phyloP scores from a whole-genome alignment of 2,329 filamentous ascomycete genomes.

The Rutstroemia sp. region DNA sequence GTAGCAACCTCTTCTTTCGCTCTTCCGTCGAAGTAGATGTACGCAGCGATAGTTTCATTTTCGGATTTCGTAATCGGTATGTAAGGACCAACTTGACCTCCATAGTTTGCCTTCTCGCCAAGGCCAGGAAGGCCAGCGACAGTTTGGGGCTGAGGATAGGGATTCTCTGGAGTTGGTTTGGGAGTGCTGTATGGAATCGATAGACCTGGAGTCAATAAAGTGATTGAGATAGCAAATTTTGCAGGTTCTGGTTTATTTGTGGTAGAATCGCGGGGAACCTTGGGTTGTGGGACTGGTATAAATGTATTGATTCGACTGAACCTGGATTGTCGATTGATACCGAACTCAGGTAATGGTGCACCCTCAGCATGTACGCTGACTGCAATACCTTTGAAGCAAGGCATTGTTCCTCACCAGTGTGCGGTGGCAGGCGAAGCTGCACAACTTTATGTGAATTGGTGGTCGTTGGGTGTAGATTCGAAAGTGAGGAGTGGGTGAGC shows the following conservation, averaged over 20 bases:
- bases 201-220: conserved; percentile 79
- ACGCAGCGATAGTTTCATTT: conserved; percentile 95
- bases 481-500: conserved; percentile 5
- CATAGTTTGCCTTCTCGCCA: conserved; percentile 44
- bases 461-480: not conserved
- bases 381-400: conserved; percentile 98
- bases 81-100: conserved; percentile 68
- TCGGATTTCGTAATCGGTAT: conserved; percentile 85
- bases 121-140: conserved; percentile 63
- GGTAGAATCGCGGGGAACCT: conserved; percentile 56
- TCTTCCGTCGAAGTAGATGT: conserved; percentile 97
- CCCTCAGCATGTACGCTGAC: conserved; percentile 86
- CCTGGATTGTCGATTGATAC: conserved; percentile 88
- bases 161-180: conserved; percentile 68
- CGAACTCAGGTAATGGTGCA: conserved; percentile 82
- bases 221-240: conserved; percentile 97
- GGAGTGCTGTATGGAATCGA: conserved; percentile 90
- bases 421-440: conserved; percentile 22
- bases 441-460: conserved; percentile 10
- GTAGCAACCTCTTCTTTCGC: conserved; percentile 96
- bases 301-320: conserved; percentile 92
- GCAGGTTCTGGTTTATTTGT: conserved; percentile 78
- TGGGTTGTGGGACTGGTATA: conserved; percentile 88
- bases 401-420: conserved; percentile 45
- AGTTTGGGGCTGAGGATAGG: conserved; percentile 72